Evolutionary conservation across 2,329 filamentous ascomycete genomes (phyloP), one percentile per base, ranked within the genome.

Genomic region (Aspergillus pseudoglaucus): DNA sequence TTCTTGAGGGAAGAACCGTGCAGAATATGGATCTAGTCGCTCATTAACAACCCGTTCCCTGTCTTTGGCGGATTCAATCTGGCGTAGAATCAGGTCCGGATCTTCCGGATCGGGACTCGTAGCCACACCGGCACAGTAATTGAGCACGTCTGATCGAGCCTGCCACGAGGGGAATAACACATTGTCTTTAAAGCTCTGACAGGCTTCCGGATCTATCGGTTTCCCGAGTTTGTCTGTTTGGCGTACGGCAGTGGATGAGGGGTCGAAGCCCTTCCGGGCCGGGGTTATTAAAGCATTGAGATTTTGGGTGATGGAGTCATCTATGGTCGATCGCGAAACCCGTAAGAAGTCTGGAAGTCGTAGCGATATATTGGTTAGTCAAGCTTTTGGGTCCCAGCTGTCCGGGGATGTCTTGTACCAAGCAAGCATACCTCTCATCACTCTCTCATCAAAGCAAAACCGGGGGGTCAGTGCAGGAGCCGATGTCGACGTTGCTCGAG

Each of bases 251-350:
- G 89, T 95, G 1, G 88, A 90, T 0, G 78, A 72, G 1, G 91
- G 87, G 63, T 95, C 86, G 69, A 95, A 97, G 14, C 83, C 82
- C 30, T 61, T 59, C 40, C 76, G 74, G 10, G 87, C 78, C 0
- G 91, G 91, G 1, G 85, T 90, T 40, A 88, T 73, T 33, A 97
- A 79, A 1, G 89, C 88, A 73, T 97, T 97, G 52, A 98, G 81
- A 61, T 94, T 91, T 63, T 95, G 90, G 1, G 83, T 83, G 62
- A 98, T 97, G 40, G 87, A 89, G 70, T 98, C 93, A 70, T 98
- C 93, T 61, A 96, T 85, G 42, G 87, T 82, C 45, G 82, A 78
- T 54, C 93, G 83, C 8, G 91, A 96, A 55, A 93, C 70, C 35
- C 90, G 87, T 18, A 98, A 79, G 67, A 98, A 98, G 67, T 95